Evolutionary conservation across 305 asterid genomes (phyloP), one percentile per base, ranked within the genome.

Genomic region (Rubia peregrina): DNA sequence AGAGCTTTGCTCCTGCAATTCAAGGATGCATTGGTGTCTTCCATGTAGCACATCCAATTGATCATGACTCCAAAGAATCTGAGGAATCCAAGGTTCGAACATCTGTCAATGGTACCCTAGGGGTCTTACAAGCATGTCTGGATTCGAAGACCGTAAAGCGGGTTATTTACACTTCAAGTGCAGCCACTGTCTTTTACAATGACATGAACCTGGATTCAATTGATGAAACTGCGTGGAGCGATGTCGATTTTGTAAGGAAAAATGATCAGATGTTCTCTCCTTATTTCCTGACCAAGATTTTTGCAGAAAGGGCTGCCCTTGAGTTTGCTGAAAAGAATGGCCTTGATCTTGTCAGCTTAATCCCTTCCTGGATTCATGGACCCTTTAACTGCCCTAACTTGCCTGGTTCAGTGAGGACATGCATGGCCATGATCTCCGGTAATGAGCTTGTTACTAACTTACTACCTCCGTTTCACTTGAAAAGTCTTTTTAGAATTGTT

Each of bases 11-110:
- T 0, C 46, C 83, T 2, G 82, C 96, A 69, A 73, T 89, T 1
- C 79, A 83, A 51, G 97, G 95, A 2, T 89, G 96, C 88, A 17
- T 42, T 60, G 93, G 97, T 2, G 88, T 87, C 1, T 91, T 89
- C 78, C 97, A 89, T 80, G 80, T 77, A 68, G 96, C 95, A 16
- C 95, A 86, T 61, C 95, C 91, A 0, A 30, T 86, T 0, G 91
- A 87, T 60, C 73, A 86, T 63, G 74, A 49, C 5, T 81, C 80
- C 73, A 80, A 63, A 40, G 92, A 87, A 64, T 6, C 83, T 0
- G 91, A 80, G 67, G 88, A 89, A 59, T 80, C 72, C 42, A 81
- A 77, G 53, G 30, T 77, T 71, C 72, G 70, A 17, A 75, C 75
- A 24, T 73, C 80, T 0, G 74, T 81, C 9, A 16, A 62, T 6